phyloP scores from a whole-genome alignment of 2,329 filamentous ascomycete species.

The Fusarium heterosporum region DNA sequence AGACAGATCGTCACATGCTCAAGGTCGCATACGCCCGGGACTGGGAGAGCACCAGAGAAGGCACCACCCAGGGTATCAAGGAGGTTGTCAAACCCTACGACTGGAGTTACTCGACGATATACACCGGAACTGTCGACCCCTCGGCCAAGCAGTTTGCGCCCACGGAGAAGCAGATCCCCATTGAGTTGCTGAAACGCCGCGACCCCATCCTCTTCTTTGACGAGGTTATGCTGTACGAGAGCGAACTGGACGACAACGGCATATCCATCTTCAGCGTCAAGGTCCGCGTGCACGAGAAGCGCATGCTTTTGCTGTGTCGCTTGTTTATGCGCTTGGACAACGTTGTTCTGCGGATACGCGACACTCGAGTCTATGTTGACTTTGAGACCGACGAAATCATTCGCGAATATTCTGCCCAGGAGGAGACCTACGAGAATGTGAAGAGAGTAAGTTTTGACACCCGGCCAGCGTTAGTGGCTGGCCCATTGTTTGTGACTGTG shows the following conservation, averaged over 20 bases:
- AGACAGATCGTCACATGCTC: conserved; percentile 90
- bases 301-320: conserved; percentile 84
- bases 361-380: conserved; percentile 93
- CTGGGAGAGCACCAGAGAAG: conserved; percentile 78
- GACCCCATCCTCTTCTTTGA: conserved; percentile 98
- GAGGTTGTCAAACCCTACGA: conserved; percentile 97
- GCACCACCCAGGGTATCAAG: conserved; percentile 86
- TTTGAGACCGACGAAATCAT: conserved; percentile 83
- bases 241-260: conserved; percentile 97
- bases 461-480: neutral
- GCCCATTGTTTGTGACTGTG: neutral
- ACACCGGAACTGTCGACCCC: conserved; percentile 74
- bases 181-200: conserved; percentile 85
- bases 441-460: conserved; percentile 67
- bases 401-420: conserved; percentile 89
- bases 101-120: conserved; percentile 96
- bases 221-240: conserved; percentile 95
- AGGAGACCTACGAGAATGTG: conserved; percentile 82
- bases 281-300: conserved; percentile 88
- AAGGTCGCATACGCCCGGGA: conserved; percentile 92
- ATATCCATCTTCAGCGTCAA: conserved; percentile 92
- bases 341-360: conserved; percentile 86
- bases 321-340: conserved; percentile 95
- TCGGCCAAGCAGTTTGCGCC: conserved; percentile 46
- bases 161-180: conserved; percentile 71